Conservation (phyloP, 2,329 filamentous ascomycete species). For the Scedosporium dehoogii region DNA sequence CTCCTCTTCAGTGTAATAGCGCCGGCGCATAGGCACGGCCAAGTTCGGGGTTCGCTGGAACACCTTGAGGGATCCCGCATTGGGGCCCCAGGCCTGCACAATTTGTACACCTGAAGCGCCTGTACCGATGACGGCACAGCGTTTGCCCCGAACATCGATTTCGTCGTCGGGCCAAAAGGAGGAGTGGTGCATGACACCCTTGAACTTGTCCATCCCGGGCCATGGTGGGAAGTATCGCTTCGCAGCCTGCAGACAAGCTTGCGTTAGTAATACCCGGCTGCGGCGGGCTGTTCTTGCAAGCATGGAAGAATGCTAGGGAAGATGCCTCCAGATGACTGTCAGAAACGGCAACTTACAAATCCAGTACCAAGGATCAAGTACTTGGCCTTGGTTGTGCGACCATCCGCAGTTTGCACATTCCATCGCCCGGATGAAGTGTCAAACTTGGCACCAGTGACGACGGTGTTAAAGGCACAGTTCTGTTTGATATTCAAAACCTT, state of each 20-base stretch:
- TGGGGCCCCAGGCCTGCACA: conserved; percentile 47
- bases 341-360: conserved; percentile 25
- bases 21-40: conserved; percentile 50
- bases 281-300: not conserved
- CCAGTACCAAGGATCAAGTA: conserved; percentile 45
- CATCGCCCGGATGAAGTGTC: conserved; percentile 37
- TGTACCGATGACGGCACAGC: conserved; percentile 53
- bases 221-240: conserved; percentile 53
- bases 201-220: conserved; percentile 48
- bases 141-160: conserved; percentile 47
- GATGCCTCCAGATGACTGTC: not conserved
- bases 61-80: conserved; percentile 42
- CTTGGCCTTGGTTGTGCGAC: conserved; percentile 36
- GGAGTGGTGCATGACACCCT: conserved; percentile 48
- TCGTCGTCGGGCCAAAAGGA: conserved; percentile 50
- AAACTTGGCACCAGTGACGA: conserved; percentile 41
- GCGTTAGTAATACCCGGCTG: not conserved
- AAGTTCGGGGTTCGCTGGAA: conserved; percentile 61
- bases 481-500: conserved; percentile 44
- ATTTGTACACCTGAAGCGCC: conserved; percentile 57
- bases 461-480: conserved; percentile 45
- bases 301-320: not conserved
- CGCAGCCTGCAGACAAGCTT: conserved; percentile 28
- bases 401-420: conserved; percentile 38
- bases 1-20: conserved; percentile 22